Percentiles rank a stretch among this genome's conserved stretches.
Conservation (phyloP, 2,329 filamentous ascomycete genomes). For the Diplodia corticola region DNA sequence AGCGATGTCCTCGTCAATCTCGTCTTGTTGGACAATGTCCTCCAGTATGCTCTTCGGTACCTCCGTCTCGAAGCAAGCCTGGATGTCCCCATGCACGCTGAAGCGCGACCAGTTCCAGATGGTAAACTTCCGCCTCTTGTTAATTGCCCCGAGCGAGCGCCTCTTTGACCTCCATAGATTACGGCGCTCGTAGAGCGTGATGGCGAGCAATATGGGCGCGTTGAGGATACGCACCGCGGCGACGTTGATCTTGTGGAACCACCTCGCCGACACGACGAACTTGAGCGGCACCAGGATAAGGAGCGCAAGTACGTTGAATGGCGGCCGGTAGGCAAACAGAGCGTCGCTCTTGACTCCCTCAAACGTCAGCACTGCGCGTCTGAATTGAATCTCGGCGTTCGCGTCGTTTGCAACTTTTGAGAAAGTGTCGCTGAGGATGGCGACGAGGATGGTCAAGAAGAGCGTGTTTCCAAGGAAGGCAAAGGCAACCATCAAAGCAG, state of each 20-base stretch:
- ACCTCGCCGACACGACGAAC: slow-evolving; percentile 73
- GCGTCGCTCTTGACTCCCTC: slow-evolving; percentile 85
- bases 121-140: slow-evolving; percentile 44
- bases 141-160: slow-evolving; percentile 33
- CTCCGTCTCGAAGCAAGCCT: slow-evolving; percentile 70
- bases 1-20: slow-evolving; percentile 47
- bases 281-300: slow-evolving; percentile 74
- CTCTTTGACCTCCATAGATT: slow-evolving; percentile 61
- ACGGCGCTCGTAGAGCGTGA: slow-evolving; percentile 69
- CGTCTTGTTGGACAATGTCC: slow-evolving; percentile 52
- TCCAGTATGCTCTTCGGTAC: slow-evolving; percentile 59
- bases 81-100: slow-evolving; percentile 69
- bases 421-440: slow-evolving; percentile 83
- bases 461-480: slow-evolving; percentile 84
- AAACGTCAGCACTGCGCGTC: slow-evolving; percentile 76
- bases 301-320: slow-evolving; percentile 79
- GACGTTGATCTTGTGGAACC: slow-evolving; percentile 91
- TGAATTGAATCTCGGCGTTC: slow-evolving; percentile 80
- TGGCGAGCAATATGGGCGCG: slow-evolving; percentile 69
- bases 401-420: slow-evolving; percentile 74
- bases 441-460: slow-evolving; percentile 85
- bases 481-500: slow-evolving; percentile 77
- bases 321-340: slow-evolving; percentile 78
- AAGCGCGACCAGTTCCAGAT: slow-evolving; percentile 71
- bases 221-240: slow-evolving; percentile 73